Percentiles rank a stretch among this genome's conserved stretches.
These are phyloP conservation scores for Cercophora scortea DNA, from an alignment of 495 filamentous ascomycete species.

Conservation along the genomic window DNA sequence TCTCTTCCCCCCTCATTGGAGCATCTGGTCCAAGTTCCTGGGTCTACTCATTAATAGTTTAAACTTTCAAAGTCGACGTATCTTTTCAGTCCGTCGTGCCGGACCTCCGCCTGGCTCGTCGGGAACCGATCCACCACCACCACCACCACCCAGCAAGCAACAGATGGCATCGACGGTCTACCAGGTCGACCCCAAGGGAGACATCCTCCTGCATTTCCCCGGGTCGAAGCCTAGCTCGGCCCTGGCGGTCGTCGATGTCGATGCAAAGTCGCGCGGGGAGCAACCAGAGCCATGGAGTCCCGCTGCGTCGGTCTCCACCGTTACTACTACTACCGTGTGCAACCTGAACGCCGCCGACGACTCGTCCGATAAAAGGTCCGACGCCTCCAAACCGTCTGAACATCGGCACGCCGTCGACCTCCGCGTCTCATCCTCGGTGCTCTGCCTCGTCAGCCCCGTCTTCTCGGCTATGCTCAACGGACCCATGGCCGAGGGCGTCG, in stretches of 20 bases:
- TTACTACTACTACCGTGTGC: neutral
- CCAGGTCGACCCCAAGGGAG: constrained; percentile 7
- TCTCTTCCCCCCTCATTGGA: too few species aligned
- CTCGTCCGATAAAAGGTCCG: too few species aligned
- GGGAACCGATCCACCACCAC: constrained; percentile 17
- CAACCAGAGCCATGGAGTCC: neutral
- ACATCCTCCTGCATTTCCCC: constrained; percentile 5
- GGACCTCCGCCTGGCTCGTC: too few species aligned
- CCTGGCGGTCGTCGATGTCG: neutral
- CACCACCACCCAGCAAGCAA: neutral
- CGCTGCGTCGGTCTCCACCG: neutral
- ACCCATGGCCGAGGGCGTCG: constrained; percentile 7
- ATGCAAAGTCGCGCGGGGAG: neutral
- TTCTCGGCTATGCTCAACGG: constrained; percentile 8
- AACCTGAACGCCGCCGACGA: too few species aligned
- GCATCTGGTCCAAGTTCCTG: too few species aligned
- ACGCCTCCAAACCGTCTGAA: neutral
- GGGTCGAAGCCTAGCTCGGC: neutral
- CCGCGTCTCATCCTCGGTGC: constrained; percentile 9
- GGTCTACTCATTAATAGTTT: too few species aligned
- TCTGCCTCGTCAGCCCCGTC: constrained; percentile 11
- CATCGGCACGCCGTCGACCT: constrained; percentile 1
- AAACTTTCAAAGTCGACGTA: too few species aligned
- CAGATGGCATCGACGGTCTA: neutral
- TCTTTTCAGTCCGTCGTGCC: too few species aligned